These are phyloP conservation scores for Didymella pinodella DNA, from an alignment of 2,329 filamentous ascomycete species.

Conservation along the genomic window DNA sequence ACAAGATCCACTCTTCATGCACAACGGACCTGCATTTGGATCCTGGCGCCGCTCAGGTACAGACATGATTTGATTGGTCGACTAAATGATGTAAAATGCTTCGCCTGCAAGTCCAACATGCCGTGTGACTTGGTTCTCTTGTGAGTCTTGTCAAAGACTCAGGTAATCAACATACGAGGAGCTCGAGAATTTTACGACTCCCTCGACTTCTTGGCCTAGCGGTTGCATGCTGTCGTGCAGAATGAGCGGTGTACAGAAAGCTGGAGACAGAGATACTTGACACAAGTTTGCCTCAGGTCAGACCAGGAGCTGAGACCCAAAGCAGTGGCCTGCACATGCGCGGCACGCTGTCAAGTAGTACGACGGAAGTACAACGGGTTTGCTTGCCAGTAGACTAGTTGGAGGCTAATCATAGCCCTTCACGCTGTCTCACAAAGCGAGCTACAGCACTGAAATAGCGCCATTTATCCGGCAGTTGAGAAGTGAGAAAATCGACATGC, in stretches of 20 bases:
- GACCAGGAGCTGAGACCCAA: slow-evolving; percentile 16
- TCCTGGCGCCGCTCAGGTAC: slow-evolving; percentile 23
- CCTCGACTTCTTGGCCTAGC: background rate
- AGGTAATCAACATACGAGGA: background rate
- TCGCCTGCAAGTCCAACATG: slow-evolving; percentile 15
- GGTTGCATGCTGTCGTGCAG: background rate
- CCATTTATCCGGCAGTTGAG: background rate
- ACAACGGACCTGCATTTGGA: slow-evolving; percentile 16
- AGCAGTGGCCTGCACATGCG: slow-evolving; percentile 17
- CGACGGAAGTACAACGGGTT: slow-evolving; percentile 7
- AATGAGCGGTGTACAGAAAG: background rate
- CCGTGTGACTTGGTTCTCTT: slow-evolving; percentile 4
- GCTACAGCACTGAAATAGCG: background rate
- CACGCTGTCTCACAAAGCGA: slow-evolving; percentile 3
- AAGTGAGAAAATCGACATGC: background rate
- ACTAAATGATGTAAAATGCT: slow-evolving; percentile 5
- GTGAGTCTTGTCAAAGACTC: background rate
- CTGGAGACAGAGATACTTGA: background rate
- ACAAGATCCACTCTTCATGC: slow-evolving; percentile 19
- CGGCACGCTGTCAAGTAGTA: slow-evolving; percentile 20
- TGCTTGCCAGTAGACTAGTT: slow-evolving; percentile 7
- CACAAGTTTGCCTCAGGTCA: slow-evolving; percentile 11
- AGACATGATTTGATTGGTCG: slow-evolving; percentile 10
- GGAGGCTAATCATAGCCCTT: background rate
- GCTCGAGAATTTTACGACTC: background rate